Evolutionary conservation across 2,329 filamentous ascomycete species (phyloP), one percentile per base, ranked within the genome.

Genomic region (Ophiocordyceps robertsii): DNA sequence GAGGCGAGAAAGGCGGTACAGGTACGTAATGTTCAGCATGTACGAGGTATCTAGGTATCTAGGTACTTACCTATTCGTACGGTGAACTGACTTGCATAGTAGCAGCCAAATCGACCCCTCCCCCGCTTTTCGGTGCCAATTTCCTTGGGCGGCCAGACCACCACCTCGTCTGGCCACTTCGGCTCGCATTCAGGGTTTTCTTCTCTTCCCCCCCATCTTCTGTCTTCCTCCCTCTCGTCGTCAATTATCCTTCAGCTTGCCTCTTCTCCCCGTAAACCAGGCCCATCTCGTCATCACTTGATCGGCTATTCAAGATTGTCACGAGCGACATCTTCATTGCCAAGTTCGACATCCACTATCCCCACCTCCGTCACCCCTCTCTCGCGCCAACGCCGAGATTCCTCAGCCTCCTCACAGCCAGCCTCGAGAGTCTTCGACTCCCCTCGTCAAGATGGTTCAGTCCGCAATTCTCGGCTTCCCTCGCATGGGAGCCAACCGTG

Each of bases 401-500:
- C 33, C 6, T 5, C 19, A 40, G 33, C 37, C 21, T 29, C 12
- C 29, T 37, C 16, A 10, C 12, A 4, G 11, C 13, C 27, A 27
- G 2, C 27, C 36, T 21, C 36, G 24, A 44, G 44, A 46, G 37
- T 39, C 37, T 31, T 41, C 27, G 48, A 51, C 51, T 48, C 49
- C 33, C 17, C 60, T 59, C 59, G 56, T 51, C 63, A 75, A 63
- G 49, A 78, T 78, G 75, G 75, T 78, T 64, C 71, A 77, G 61
- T 78, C 75, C 53, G 72, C 92, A 56, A 77, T 98, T 67, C 83
- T 98, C 67, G 92, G 92, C 72, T 98, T 98, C 80, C 92, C 92
- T 67, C 90, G 92, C 64, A 95, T 96, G 86, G 92, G 92, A 71
- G 84, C 78, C 60, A 85, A 93, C 72, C 88, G 92, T 81, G 92